Conservation (phyloP, 2,329 filamentous ascomycete genomes). For the Aspergillus chevalieri region DNA sequence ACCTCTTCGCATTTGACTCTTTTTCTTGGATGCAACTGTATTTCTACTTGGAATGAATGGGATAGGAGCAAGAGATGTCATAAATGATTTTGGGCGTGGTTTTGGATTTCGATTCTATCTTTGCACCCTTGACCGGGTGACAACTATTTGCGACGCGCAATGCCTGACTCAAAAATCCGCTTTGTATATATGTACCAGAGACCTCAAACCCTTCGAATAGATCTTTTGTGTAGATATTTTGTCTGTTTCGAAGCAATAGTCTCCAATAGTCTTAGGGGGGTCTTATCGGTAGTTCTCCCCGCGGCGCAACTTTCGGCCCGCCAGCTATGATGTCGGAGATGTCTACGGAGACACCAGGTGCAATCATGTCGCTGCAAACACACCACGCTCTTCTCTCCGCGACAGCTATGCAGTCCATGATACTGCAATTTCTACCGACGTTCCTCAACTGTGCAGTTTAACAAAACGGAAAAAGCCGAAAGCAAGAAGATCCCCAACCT, state of each 20-base stretch:
- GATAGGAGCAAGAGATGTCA: slow-evolving; percentile 11
- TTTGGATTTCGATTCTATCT: slow-evolving; percentile 7
- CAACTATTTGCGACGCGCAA: slow-evolving; percentile 4
- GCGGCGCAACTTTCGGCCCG: neutral
- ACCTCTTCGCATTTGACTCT: slow-evolving; percentile 4
- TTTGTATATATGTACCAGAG: slow-evolving; percentile 20
- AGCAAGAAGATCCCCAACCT: neutral
- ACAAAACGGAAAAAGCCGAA: neutral
- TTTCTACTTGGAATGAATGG: slow-evolving; percentile 15
- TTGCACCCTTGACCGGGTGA: slow-evolving; percentile 6
- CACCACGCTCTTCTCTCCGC: neutral
- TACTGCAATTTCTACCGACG: neutral
- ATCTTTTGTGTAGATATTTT: slow-evolving; percentile 6
- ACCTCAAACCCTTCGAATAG: slow-evolving; percentile 14
- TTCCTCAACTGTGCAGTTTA: neutral
- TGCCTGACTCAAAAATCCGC: slow-evolving; percentile 12
- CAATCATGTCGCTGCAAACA: neutral
- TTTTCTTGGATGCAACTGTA: slow-evolving; percentile 15
- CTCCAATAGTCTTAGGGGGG: neutral
- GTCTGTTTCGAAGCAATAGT: neutral
- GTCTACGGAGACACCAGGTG: neutral
- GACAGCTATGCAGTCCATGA: neutral
- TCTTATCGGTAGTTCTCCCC: neutral
- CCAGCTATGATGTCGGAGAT: slow-evolving; percentile 1
- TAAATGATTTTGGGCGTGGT: slow-evolving; percentile 11